Percentiles rank a stretch among this genome's conserved stretches.
phyloP scores from a whole-genome alignment of 2,329 filamentous ascomycete genomes.

The Exophiala phaeomuriformis region DNA sequence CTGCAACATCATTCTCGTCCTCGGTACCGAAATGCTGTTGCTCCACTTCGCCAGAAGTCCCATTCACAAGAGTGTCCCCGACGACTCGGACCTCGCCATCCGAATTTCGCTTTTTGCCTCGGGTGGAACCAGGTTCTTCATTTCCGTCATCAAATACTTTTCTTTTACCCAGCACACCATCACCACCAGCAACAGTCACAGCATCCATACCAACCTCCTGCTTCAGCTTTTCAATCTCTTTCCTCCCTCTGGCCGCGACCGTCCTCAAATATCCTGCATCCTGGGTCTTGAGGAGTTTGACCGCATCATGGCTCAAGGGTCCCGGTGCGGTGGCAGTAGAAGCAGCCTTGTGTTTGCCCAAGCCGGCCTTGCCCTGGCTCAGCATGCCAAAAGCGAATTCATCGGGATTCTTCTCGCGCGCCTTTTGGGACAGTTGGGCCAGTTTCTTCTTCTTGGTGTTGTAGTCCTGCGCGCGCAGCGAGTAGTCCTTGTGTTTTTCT shows the following conservation, averaged over 20 bases:
- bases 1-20: constrained; percentile 1
- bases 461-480: constrained; percentile 57
- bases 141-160: constrained; percentile 35
- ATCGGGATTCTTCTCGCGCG: constrained; percentile 55
- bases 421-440: constrained; percentile 53
- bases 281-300: constrained; percentile 59
- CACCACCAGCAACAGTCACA: constrained; percentile 18
- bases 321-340: constrained; percentile 26
- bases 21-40: constrained; percentile 6
- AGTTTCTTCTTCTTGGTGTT: constrained; percentile 55
- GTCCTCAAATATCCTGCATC: constrained; percentile 56
- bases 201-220: constrained; percentile 33
- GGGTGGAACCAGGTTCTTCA: constrained; percentile 24
- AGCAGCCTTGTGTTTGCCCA: constrained; percentile 40
- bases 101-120: constrained; percentile 24
- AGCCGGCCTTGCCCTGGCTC: constrained; percentile 38
- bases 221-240: constrained; percentile 37
- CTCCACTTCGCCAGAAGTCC: neutral
- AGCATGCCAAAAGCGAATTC: constrained; percentile 62
- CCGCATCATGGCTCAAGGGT: constrained; percentile 49
- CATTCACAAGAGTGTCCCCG: no score
- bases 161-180: constrained; percentile 27
- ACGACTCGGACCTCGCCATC: constrained; percentile 6
- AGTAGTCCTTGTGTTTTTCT: constrained; percentile 87
- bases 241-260: constrained; percentile 50